Percentiles rank a stretch among this genome's conserved stretches.
Conservation (phyloP, 1,284 basidiomycete genomes). For the Papiliotrema fonsecae region DNA sequence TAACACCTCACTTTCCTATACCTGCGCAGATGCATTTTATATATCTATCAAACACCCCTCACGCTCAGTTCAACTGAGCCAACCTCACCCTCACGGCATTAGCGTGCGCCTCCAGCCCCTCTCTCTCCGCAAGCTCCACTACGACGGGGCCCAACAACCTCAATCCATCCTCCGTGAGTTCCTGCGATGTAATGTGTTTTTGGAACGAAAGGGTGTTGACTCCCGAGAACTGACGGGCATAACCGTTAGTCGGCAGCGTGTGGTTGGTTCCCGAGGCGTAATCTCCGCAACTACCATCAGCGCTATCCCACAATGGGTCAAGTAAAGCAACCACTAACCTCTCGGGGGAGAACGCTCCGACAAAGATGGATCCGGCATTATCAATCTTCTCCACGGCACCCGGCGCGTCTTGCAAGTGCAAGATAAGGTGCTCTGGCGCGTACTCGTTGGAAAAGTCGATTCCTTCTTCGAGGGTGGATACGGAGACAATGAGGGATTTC, state of each 20-base stretch:
- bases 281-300: constrained; percentile 74
- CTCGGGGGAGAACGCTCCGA: constrained; percentile 90
- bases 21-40: background rate
- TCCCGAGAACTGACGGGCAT: constrained; percentile 94
- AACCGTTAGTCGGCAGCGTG: constrained; percentile 90
- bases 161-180: constrained; percentile 76
- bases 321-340: constrained; percentile 56
- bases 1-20: background rate
- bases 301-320: background rate
- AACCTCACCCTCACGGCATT: constrained; percentile 49
- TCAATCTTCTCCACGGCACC: constrained; percentile 64
- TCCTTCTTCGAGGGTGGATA: constrained; percentile 65
- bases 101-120: constrained; percentile 92
- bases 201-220: constrained; percentile 98
- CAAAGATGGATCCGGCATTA: constrained; percentile 94
- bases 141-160: constrained; percentile 80
- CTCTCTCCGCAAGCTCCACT: constrained; percentile 84
- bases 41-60: background rate
- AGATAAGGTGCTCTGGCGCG: constrained; percentile 92
- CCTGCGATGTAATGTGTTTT: constrained; percentile 97
- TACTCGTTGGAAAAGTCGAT: constrained; percentile 92
- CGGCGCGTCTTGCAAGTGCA: constrained; percentile 72
- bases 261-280: constrained; percentile 99
- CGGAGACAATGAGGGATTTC: constrained; percentile 85
- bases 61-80: constrained; percentile 11